phyloP scores from a whole-genome alignment of 176 grass and related monocot species.

The Melocanna baccifera region DNA sequence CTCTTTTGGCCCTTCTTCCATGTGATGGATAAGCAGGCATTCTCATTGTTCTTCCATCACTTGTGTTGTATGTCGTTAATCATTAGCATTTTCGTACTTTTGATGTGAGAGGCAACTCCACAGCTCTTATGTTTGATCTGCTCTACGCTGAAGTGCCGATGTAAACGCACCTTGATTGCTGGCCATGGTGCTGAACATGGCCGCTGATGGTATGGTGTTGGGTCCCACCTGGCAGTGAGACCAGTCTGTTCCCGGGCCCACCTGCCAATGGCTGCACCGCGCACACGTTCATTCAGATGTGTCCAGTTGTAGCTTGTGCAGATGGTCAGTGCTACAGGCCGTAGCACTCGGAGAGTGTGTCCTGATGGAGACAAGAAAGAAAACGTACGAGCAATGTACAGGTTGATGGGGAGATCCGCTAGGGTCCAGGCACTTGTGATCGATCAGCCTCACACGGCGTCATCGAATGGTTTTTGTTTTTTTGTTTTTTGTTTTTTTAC shows the following conservation, averaged over 20 bases:
- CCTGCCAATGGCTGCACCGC: not conserved
- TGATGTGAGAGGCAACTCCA: not conserved
- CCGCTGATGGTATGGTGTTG: not conserved
- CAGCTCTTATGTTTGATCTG: not conserved
- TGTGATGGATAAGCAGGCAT: constrained; percentile 7
- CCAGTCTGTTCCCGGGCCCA: not conserved
- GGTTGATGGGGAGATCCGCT: not conserved
- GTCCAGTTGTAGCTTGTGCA: not conserved
- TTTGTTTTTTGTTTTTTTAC: not conserved
- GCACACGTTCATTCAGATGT: not conserved
- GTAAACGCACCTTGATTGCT: not conserved
- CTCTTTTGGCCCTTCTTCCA: not conserved
- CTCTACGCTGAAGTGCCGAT: not conserved
- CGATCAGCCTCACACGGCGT: not conserved
- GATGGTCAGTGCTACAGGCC: not conserved
- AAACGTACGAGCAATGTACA: not conserved
- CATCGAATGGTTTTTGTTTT: not conserved
- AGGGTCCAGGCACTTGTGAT: not conserved
- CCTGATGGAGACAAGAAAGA: not conserved
- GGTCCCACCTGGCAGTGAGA: not conserved
- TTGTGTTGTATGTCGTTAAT: not conserved
- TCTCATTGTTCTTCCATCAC: not conserved
- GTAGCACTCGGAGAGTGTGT: not conserved
- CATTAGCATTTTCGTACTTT: not conserved
- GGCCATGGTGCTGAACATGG: not conserved